Percentiles rank a stretch among this genome's conserved stretches.
Conservation (phyloP, 345 rosid genomes). For the Brassica incana region DNA sequence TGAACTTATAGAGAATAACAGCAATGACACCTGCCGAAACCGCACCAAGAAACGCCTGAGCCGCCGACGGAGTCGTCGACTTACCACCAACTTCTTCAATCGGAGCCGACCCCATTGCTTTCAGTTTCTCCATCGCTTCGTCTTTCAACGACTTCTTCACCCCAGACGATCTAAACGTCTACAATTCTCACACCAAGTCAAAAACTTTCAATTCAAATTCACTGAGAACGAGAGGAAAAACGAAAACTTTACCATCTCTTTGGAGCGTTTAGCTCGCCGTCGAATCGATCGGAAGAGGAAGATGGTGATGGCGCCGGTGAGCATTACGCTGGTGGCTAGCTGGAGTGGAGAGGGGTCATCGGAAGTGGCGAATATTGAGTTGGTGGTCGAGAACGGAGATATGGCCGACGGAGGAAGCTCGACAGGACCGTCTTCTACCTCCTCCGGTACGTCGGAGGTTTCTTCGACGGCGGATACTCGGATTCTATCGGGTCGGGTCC, state of each 20-base stretch:
- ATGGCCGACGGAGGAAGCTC: conserved; percentile 53
- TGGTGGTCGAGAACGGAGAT: conserved; percentile 38
- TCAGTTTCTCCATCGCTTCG: conserved; percentile 74
- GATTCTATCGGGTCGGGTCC: conserved; percentile 38
- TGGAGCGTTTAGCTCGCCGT: conserved; percentile 79
- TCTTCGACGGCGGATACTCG: conserved; percentile 40
- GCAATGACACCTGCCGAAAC: conserved; percentile 78
- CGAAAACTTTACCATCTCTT: conserved; percentile 55
- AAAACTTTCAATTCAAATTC: neutral
- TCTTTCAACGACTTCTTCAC: conserved; percentile 69
- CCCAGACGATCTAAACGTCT: conserved; percentile 79
- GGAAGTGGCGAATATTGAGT: conserved; percentile 64
- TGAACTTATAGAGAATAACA: conserved; percentile 80
- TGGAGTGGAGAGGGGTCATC: conserved; percentile 81
- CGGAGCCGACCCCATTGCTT: conserved; percentile 57
- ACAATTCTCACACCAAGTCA: conserved; percentile 14
- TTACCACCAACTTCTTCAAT: conserved; percentile 50
- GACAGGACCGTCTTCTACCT: conserved; percentile 62
- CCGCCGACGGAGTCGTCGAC: conserved; percentile 64
- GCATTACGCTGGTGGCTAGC: conserved; percentile 77
- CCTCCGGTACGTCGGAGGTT: conserved; percentile 5
- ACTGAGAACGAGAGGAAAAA: neutral
- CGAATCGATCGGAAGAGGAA: conserved; percentile 87
- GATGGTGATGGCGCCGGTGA: conserved; percentile 76
- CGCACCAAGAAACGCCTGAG: conserved; percentile 79